A percentile compares a stretch with the other conserved stretches of the same genome.
These are phyloP conservation scores for Nepenthes mirabilis DNA, from an alignment of 148 eudicot species.

Conservation along the genomic window DNA sequence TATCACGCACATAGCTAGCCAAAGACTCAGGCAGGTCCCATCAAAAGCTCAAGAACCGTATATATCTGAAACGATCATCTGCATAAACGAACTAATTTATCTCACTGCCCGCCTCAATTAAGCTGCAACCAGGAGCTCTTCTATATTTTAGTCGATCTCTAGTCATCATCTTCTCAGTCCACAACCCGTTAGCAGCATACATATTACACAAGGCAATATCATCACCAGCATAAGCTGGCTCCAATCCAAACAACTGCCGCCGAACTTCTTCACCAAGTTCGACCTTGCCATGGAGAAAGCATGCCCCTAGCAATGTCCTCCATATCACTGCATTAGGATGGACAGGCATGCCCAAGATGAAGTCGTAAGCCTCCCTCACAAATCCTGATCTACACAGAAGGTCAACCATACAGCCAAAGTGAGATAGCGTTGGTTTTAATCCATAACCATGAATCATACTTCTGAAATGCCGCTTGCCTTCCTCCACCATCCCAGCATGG, in stretches of 20 bases:
- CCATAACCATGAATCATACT: conserved; percentile 30
- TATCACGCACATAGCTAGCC: no score
- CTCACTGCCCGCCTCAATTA: conserved; percentile 23
- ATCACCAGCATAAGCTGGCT: conserved; percentile 25
- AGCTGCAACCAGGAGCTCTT: conserved; percentile 33
- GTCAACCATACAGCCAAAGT: conserved; percentile 44
- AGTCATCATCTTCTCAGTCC: conserved; percentile 31
- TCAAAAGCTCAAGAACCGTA: conserved; percentile 9
- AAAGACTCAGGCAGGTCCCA: not conserved
- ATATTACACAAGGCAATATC: conserved; percentile 33
- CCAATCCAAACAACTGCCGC: conserved; percentile 13
- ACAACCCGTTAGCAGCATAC: conserved; percentile 33
- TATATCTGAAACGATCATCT: conserved; percentile 15
- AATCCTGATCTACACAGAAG: conserved; percentile 36
- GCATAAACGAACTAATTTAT: conserved; percentile 25
- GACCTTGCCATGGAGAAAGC: conserved; percentile 23
- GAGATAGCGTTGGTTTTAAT: conserved; percentile 27
- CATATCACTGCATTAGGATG: conserved; percentile 32
- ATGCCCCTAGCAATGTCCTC: conserved; percentile 43
- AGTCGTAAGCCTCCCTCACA: conserved; percentile 32
- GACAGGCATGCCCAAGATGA: conserved; percentile 21
- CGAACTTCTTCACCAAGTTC: conserved; percentile 25
- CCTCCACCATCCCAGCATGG: conserved; percentile 35
- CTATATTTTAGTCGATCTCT: conserved; percentile 17
- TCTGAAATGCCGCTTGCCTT: conserved; percentile 28